phyloP scores from a whole-genome alignment of 139 green algal species.

The Chlorella sp. region DNA sequence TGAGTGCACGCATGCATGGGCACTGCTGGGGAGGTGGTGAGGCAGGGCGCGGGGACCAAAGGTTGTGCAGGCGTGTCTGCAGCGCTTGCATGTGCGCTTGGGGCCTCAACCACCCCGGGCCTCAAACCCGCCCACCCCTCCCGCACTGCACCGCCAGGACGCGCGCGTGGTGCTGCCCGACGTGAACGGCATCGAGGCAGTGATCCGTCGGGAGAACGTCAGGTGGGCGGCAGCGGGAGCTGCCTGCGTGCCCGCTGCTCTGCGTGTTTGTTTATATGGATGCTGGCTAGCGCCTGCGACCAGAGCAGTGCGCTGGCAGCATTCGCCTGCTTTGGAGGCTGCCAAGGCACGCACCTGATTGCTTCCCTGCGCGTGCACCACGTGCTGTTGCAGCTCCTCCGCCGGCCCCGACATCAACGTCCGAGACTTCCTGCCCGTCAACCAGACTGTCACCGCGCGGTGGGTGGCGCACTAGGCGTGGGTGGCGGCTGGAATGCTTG shows the following conservation, averaged over 20 bases:
- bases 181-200: conserved; percentile 55
- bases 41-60: not conserved
- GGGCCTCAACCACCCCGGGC: not conserved
- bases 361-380: no score
- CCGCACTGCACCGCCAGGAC: not conserved
- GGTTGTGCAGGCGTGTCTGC: not conserved
- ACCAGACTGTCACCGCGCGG: conserved; percentile 45
- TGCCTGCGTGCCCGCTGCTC: no score
- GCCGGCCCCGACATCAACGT: conserved; percentile 20
- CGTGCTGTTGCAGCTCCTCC: not conserved
- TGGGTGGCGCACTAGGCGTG: no score
- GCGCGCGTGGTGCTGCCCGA: conserved; percentile 47
- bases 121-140: not conserved
- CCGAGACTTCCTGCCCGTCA: conserved; percentile 36
- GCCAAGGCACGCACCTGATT: no score
- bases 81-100: not conserved
- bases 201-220: conserved; percentile 44
- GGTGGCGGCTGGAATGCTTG: no score
- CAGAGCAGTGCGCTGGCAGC: no score
- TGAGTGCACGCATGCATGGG: no score
- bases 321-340: no score
- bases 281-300: no score
- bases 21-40: not conserved
- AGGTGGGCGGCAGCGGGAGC: not conserved
- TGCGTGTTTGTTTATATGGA: no score